These are phyloP conservation scores for Pseudopithomyces chartarum DNA, from an alignment of 2,329 filamentous ascomycete genomes.

Conservation along the genomic window DNA sequence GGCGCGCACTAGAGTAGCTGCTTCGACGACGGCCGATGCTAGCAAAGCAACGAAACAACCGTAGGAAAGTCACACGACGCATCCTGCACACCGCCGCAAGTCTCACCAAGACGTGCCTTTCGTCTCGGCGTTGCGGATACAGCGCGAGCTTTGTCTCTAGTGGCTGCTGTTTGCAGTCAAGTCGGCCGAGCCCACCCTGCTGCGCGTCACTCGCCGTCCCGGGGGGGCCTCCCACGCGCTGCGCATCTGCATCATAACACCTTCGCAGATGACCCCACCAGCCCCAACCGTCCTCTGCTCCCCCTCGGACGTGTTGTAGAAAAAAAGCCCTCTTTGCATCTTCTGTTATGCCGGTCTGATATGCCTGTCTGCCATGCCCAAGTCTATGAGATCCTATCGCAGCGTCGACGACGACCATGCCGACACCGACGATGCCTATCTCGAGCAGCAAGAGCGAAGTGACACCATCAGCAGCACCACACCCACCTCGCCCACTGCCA, in stretches of 20 bases:
- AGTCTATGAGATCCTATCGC: conserved; percentile 41
- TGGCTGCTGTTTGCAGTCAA: neutral
- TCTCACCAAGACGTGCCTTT: neutral
- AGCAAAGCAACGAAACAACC: neutral
- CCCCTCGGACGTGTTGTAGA: conserved; percentile 18
- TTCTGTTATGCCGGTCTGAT: neutral
- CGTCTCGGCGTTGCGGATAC: neutral
- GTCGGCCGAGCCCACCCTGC: neutral
- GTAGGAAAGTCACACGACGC: neutral
- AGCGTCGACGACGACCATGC: conserved; percentile 36
- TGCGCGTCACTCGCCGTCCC: neutral
- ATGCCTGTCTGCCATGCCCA: conserved; percentile 34
- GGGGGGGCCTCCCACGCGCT: neutral
- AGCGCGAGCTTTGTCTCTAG: conserved; percentile 1
- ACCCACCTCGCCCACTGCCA: conserved; percentile 38
- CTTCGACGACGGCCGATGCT: conserved; percentile 1
- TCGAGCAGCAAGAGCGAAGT: conserved; percentile 32
- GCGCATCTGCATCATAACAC: conserved; percentile 25
- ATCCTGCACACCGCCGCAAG: neutral
- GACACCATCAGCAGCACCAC: conserved; percentile 42
- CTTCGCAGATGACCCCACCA: conserved; percentile 31
- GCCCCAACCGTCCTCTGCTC: conserved; percentile 13
- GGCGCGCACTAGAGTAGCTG: conserved; percentile 1
- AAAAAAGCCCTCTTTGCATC: conserved; percentile 2
- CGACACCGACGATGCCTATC: conserved; percentile 27